A percentile compares a stretch with the other conserved stretches of the same genome.
phyloP scores from a whole-genome alignment of 441 rosid species.

The Brassica hybrid region DNA sequence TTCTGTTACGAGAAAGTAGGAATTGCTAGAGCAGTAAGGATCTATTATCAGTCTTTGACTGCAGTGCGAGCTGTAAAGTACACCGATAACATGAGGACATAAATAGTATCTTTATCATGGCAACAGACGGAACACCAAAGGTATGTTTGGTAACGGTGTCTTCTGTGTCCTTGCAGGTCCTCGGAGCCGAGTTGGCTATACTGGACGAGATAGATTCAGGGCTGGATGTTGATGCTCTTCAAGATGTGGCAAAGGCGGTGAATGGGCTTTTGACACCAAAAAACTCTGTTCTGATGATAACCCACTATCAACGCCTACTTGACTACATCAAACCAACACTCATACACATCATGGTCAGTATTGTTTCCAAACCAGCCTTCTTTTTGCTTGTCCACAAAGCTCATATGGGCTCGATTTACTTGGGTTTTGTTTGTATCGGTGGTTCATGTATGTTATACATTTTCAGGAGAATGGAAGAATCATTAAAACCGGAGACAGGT shows the following conservation, averaged over 20 bases:
- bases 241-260: slow-evolving; percentile 93
- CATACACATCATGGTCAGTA: slow-evolving; percentile 92
- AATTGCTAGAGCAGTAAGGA: background rate
- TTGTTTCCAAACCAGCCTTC: slow-evolving; percentile 5
- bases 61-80: background rate
- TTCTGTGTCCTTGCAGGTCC: slow-evolving; percentile 56
- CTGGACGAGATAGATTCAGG: slow-evolving; percentile 99
- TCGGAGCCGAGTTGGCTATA: slow-evolving; percentile 94
- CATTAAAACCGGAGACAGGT: slow-evolving; percentile 79
- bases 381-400: background rate
- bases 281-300: slow-evolving; percentile 90
- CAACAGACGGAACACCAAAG: slow-evolving; percentile 7
- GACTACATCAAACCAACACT: slow-evolving; percentile 79
- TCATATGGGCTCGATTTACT: background rate
- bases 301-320: slow-evolving; percentile 86
- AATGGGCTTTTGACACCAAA: slow-evolving; percentile 79
- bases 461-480: slow-evolving; percentile 85
- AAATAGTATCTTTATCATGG: background rate
- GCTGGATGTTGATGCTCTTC: slow-evolving; percentile 93
- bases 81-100: too few species aligned
- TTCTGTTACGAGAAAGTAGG: background rate
- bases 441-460: slow-evolving; percentile 23
- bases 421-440: background rate
- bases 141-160: background rate
- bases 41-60: background rate